phyloP scores from a whole-genome alignment of 2,329 filamentous ascomycete genomes.

The Hypoxylon sp. region DNA sequence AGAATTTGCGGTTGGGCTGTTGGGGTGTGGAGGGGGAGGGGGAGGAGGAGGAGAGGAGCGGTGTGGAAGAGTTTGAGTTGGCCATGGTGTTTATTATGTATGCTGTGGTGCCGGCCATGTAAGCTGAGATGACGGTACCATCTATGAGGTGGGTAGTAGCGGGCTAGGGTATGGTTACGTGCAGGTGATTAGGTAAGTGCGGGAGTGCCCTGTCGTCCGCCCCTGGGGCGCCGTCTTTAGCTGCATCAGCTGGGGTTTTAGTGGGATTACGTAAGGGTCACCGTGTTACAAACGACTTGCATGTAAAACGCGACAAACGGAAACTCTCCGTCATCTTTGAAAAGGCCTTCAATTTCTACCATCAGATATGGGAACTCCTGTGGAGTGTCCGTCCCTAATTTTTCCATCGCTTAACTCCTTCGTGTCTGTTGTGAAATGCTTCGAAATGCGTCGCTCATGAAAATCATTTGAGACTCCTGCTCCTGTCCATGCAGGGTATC shows the following conservation, averaged over 20 bases:
- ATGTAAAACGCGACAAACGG: not conserved
- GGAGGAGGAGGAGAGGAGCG: slow-evolving; percentile 6
- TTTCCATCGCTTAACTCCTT: not conserved
- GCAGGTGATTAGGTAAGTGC: slow-evolving; percentile 8
- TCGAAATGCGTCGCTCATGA: not conserved
- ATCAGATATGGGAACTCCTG: not conserved
- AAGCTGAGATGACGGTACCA: too few relatives aligned
- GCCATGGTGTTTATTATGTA: slow-evolving; percentile 21
- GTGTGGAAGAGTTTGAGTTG: slow-evolving; percentile 12
- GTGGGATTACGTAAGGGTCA: not conserved
- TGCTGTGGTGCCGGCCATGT: not conserved
- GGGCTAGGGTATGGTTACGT: too few relatives aligned
- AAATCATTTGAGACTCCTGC: not conserved
- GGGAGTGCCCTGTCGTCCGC: not conserved
- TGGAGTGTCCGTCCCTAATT: not conserved
- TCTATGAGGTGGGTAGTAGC: too few relatives aligned
- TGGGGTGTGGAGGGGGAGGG: not conserved
- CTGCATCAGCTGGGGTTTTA: too few relatives aligned
- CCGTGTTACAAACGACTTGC: not conserved
- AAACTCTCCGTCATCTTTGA: not conserved
- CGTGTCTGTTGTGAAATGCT: not conserved
- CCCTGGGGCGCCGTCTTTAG: not conserved
- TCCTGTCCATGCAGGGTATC: not conserved
- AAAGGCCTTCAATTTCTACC: not conserved
- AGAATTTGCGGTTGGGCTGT: slow-evolving; percentile 60